Conservation (phyloP, 2,329 filamentous ascomycete genomes). For the Chalaropsis ovoidea region DNA sequence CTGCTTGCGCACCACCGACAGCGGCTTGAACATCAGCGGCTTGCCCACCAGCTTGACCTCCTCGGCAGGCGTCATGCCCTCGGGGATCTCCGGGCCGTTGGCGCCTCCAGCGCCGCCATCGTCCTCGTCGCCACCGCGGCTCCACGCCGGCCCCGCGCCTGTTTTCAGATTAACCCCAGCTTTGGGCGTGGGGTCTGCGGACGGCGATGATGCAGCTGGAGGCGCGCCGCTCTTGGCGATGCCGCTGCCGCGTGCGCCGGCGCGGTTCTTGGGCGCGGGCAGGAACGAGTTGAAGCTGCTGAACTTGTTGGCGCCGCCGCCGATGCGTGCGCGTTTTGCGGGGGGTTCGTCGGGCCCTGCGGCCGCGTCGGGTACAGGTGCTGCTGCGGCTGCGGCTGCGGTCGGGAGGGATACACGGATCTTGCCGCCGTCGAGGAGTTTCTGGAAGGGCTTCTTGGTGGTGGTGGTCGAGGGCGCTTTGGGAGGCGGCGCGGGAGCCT, state of each 20-base stretch:
- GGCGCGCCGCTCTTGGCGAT: constrained; percentile 27
- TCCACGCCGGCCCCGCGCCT: constrained; percentile 72
- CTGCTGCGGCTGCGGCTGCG: constrained; percentile 34
- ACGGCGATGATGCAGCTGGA: constrained; percentile 15
- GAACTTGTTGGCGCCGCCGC: constrained; percentile 55
- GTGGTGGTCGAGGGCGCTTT: constrained; percentile 30
- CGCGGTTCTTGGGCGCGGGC: constrained; percentile 64
- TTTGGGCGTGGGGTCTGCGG: constrained; percentile 29
- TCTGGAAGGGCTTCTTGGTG: constrained; percentile 56
- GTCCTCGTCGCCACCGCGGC: constrained; percentile 40
- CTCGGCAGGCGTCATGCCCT: constrained; percentile 48
- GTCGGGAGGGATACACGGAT: constrained; percentile 69
- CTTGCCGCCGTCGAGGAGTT: constrained; percentile 74
- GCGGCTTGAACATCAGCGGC: constrained; percentile 75
- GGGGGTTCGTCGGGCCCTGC: constrained; percentile 39
- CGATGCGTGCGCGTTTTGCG: constrained; percentile 57
- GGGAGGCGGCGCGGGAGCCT: constrained; percentile 34
- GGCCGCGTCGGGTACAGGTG: constrained; percentile 2
- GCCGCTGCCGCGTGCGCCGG: constrained; percentile 25
- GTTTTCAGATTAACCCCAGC: constrained; percentile 62
- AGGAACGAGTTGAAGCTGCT: constrained; percentile 78
- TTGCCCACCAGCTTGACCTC: constrained; percentile 65
- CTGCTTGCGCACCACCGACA: constrained; percentile 70
- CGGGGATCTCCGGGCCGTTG: constrained; percentile 41
- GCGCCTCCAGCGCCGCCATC: constrained; percentile 28